Evolutionary conservation across 2,329 filamentous ascomycete species (phyloP).

Genomic region (Parafenestella ontariensis): DNA sequence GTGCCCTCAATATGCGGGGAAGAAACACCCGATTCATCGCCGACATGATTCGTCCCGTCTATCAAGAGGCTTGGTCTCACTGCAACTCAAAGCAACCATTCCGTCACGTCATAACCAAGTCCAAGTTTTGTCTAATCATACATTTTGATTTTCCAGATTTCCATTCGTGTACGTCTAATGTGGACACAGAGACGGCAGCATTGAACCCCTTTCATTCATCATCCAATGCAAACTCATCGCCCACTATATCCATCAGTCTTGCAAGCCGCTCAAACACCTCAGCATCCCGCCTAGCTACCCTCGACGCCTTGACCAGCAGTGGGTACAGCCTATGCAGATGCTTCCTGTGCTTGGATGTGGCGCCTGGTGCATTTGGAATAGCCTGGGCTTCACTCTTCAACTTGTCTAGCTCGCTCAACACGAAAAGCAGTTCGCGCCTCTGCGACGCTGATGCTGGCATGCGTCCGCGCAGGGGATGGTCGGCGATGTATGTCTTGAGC

Average conservation of each 20-base stretch:
- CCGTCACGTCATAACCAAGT: neutral
- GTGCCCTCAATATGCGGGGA: conserved; percentile 10
- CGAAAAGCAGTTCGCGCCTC: conserved; percentile 76
- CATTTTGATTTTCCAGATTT: neutral
- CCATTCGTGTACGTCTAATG: neutral
- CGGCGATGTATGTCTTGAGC: conserved; percentile 84
- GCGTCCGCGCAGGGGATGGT: conserved; percentile 84
- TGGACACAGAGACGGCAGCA: too few species aligned
- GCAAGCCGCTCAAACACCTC: conserved; percentile 59
- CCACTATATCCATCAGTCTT: conserved; percentile 51
- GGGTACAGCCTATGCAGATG: conserved; percentile 85
- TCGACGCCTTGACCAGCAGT: conserved; percentile 70
- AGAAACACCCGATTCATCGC: neutral
- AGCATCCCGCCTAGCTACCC: conserved; percentile 68
- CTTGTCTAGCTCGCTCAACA: conserved; percentile 70
- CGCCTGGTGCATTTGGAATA: conserved; percentile 60
- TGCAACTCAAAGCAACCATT: neutral
- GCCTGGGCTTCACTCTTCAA: conserved; percentile 74
- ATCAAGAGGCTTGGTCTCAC: neutral
- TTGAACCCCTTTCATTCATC: conserved; percentile 27
- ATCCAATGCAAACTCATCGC: conserved; percentile 44
- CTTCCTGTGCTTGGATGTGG: conserved; percentile 59
- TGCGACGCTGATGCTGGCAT: conserved; percentile 89
- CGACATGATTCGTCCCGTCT: neutral
- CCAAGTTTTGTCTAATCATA: neutral